Base-by-base conservation (phyloP, 1,284 basidiomycete species). In the Cutaneotrichosporon daszewskae region DNA sequence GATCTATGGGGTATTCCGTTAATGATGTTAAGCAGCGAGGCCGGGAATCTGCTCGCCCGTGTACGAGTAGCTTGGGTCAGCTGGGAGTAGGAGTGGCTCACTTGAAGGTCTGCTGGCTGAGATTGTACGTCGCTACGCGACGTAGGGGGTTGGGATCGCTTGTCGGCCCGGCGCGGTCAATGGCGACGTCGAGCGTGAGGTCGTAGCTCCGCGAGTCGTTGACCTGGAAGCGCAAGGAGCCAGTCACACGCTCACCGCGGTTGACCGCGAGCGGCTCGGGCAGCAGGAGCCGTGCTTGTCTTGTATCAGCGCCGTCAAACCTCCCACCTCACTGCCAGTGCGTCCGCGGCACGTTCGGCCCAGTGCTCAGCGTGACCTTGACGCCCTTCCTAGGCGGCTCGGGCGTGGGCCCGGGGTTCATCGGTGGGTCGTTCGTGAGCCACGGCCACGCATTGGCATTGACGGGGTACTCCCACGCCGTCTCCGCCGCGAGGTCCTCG, bases 201-300 rank as follows among this genome's bases (percentile, higher is more conserved):
- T 72, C 66, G 48, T 72, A 72, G 17, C 67, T 69, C 11, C 69
- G 43, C 5, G 60, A 50, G 16, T 67, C 62, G 50, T 71, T 69
- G 26, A 64, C 64, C 50, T 54, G 58, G 44, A 54, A 59, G 18
- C 37, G 45, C 18, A 72, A 54, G 5, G 55, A 43, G n/a, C 68
- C 69, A 24, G 57, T 47, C 5, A 72, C 49, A 19, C 55, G 53
- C 40, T 70, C 65, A 11, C 59, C 60, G 26, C 64, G 62, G 57
- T 73, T 73, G 6, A 63, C 64, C 2, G 71, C 71, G n/a, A 73
- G 53, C 8, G 71, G 71, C 43, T 73, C 71, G 5, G 68, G 57
- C 11, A 69, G 56, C 4, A 69, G 47, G 13, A 68, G 52, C 3
- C 66, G 57, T 6, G 65, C 57, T 59, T 69, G 67, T 46, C 60